A percentile compares a stretch with the other conserved stretches of the same genome.
These are phyloP conservation scores for Tricholoma hemisulphureum DNA, from an alignment of 768 basidiomycete genomes.

Conservation along the genomic window DNA sequence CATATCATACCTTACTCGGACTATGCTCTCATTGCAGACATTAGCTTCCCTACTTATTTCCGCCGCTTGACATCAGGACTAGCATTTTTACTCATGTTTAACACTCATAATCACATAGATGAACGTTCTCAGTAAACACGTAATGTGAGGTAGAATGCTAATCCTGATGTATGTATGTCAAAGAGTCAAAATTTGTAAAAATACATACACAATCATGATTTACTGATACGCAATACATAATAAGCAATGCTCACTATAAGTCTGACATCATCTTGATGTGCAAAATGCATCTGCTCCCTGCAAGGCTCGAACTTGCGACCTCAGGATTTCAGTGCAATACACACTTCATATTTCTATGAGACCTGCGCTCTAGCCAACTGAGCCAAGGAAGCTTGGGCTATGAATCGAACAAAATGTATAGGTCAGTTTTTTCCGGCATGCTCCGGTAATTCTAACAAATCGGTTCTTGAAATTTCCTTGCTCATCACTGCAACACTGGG, in stretches of 20 bases:
- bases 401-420: no score
- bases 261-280: no score
- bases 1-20: constrained; percentile 10
- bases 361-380: constrained; percentile 58
- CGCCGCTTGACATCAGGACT: constrained; percentile 1
- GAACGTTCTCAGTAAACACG: not conserved
- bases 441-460: constrained; percentile 14
- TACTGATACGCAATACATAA: no score
- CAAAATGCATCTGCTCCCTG: constrained; percentile 36
- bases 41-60: constrained; percentile 9
- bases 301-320: constrained; percentile 57
- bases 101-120: constrained; percentile 3
- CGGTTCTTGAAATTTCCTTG: constrained; percentile 15
- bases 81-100: constrained; percentile 2
- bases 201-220: no score
- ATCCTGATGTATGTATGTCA: no score
- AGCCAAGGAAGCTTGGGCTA: constrained; percentile 40
- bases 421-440: not conserved
- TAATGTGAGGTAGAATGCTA: no score
- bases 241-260: no score
- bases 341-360: constrained; percentile 42
- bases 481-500: constrained; percentile 10
- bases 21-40: constrained; percentile 8
- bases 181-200: no score
- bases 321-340: constrained; percentile 37